Base-by-base conservation (phyloP, 108 stramenopile species). In the Fistulifera solaris region DNA sequence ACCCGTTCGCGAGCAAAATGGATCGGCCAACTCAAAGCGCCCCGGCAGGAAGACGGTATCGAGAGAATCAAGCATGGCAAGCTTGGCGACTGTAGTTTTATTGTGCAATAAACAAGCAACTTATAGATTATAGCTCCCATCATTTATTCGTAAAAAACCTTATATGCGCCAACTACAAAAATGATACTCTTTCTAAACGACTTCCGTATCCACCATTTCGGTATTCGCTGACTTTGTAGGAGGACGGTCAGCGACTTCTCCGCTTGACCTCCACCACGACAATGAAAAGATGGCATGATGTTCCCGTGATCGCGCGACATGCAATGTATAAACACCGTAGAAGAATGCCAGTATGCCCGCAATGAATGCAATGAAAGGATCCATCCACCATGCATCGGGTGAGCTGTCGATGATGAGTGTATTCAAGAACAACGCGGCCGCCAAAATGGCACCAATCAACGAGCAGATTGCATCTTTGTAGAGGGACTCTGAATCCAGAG, bases 21-120 rank as follows among this genome's bases (percentile, higher is more conserved):
- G 51, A 58, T 27, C 71, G 80, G 47, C 35, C 63, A 31, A 73
- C 81, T 6, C 72, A 56, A 49, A 80, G 66, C 38, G 82, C 73
- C 52, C 48, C 24, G 41, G 54, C 31, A 57, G 80, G 62, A 35
- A 53, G 58, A 44, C 63, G 61, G 15, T 88, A 92, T 56, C 65
- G 71, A 40, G 90, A 92, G 54, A 92, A 92, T 59, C 61, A 71
- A 5, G 80, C 76, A 11, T 92, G 90, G 90, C 90, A 92, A 66
- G 84, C 86, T 16, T 92, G 85, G 85, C 16, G 43, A 43, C 17
- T 58, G 16, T 54, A 54, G n/a, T n/a, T 8, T 45, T 45, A 45
- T 45, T 45, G 31, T 35, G 8, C 31, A 6, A 35, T n/a, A n/a
- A n/a, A n/a, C n/a, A n/a, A n/a, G n/a, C n/a, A n/a, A n/a, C n/a